A percentile compares a stretch with the other conserved stretches of the same genome.
Conservation (phyloP, 1,284 basidiomycete genomes). For the Erythrobasidium hasegawianum region DNA sequence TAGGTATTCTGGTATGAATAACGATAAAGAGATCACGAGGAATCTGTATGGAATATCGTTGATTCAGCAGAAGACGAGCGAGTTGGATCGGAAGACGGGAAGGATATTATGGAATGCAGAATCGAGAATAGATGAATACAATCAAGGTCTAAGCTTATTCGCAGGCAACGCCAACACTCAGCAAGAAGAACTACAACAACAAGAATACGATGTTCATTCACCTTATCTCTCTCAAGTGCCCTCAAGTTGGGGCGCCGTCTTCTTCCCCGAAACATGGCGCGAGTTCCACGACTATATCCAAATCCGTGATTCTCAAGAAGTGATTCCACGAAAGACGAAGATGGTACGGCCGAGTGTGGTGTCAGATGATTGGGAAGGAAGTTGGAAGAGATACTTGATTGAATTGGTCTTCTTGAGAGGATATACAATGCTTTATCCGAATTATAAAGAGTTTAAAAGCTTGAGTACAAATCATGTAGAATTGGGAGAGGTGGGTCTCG, state of each 20-base stretch:
- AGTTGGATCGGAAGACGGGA: slow-evolving; percentile 33
- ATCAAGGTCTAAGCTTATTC: not conserved
- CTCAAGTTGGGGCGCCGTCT: slow-evolving; percentile 39
- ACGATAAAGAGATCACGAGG: not conserved
- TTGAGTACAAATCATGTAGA: slow-evolving; percentile 39
- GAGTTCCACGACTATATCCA: slow-evolving; percentile 38
- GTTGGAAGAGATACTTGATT: slow-evolving; percentile 40
- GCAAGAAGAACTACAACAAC: not conserved
- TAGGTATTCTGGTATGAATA: slow-evolving; percentile 28
- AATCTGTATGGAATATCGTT: slow-evolving; percentile 37
- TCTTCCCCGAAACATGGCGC: slow-evolving; percentile 39
- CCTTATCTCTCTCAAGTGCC: slow-evolving; percentile 39
- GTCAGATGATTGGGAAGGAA: slow-evolving; percentile 37
- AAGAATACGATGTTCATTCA: slow-evolving; percentile 3
- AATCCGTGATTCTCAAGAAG: slow-evolving; percentile 36
- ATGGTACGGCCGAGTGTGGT: slow-evolving; percentile 29
- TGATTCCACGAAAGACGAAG: slow-evolving; percentile 41
- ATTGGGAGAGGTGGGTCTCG: slow-evolving; percentile 25
- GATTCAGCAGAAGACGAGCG: slow-evolving; percentile 39
- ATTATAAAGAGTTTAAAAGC: slow-evolving; percentile 31
- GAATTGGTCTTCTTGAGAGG: slow-evolving; percentile 38
- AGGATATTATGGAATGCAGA: slow-evolving; percentile 29
- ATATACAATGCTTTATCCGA: slow-evolving; percentile 39
- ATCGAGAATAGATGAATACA: slow-evolving; percentile 18
- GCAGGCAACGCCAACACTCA: too few species aligned